Evolutionary conservation across 768 basidiomycete genomes (phyloP), one percentile per base, ranked within the genome.

Genomic region (Rhodocollybia butyracea): DNA sequence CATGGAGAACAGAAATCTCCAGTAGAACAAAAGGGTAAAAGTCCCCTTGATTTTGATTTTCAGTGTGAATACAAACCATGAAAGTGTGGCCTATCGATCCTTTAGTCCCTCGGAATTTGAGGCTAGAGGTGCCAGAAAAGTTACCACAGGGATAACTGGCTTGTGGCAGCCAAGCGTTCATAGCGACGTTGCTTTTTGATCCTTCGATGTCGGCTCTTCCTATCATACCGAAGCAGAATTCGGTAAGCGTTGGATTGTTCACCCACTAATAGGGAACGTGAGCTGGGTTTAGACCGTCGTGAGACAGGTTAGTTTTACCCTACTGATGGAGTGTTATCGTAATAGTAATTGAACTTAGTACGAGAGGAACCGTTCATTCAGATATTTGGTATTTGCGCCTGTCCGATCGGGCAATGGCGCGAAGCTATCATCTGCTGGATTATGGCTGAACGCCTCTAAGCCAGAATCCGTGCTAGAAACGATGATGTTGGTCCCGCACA

Each of bases 241-340:
- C 80, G 79, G 81, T 83, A 84, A 84, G 82, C 79, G 80, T 84
- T 84, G 83, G 83, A 85, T 84, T 84, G 82, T 85, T 85, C 84
- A 85, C 83, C 83, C 83, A 80, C 68, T 72, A 83, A 84, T 84
- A 85, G 83, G 84, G 82, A 85, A 83, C 78, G 79, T 84, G 83
- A 84, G 83, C 83, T 85, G 83, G 83, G 83, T 85, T 85, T 85
- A 85, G 84, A 85, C 84, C 81, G 78, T 86, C 80, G 81, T 85
- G 84, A 85, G 85, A 86, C 83, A 86, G 85, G 83, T 86, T 86
- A 86, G 83, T 86, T 86, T 85, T 86, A 86, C 84, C 82, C 83
- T 86, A 84, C 82, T 85, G 82, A 84, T 85, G 84, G 78, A 80
- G 81, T 68, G 82, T 84, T 76, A 42, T 54, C 52, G 42, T 78